Percentiles rank a stretch among this genome's conserved stretches.
Conservation (phyloP, 164 flowering plant genomes). For the Sedum album region DNA sequence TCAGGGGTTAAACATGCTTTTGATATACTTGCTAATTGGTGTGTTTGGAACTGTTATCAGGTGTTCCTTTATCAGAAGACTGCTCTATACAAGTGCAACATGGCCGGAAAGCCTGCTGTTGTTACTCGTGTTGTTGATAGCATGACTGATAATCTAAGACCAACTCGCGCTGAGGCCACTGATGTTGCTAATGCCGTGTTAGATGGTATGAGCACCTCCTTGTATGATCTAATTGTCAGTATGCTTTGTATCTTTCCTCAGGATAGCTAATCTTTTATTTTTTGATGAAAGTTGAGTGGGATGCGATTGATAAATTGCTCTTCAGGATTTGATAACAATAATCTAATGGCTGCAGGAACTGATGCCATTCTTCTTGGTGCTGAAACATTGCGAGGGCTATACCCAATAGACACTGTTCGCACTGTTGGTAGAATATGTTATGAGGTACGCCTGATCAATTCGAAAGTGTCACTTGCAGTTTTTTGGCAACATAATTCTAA, state of each 20-base stretch:
- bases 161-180: slow-evolving; percentile 95
- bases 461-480: background rate
- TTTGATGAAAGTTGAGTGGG: background rate
- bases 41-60: slow-evolving; percentile 19
- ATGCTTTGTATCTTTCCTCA: no score
- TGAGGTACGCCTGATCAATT: slow-evolving; percentile 38
- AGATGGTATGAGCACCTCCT: slow-evolving; percentile 42
- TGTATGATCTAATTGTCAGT: background rate
- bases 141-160: slow-evolving; percentile 88
- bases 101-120: slow-evolving; percentile 92
- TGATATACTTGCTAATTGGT: background rate
- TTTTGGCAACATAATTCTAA: no score
- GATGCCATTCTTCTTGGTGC: slow-evolving; percentile 94
- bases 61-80: slow-evolving; percentile 83
- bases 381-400: slow-evolving; percentile 76
- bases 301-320: background rate
- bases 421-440: slow-evolving; percentile 85
- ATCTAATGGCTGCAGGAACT: slow-evolving; percentile 41
- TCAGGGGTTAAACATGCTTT: background rate
- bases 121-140: slow-evolving; percentile 93
- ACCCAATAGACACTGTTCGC: slow-evolving; percentile 77
- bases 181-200: slow-evolving; percentile 87
- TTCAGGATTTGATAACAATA: background rate
- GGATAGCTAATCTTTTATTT: no score
- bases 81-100: slow-evolving; percentile 81